These are phyloP conservation scores for Ceratorhiza oryzae-sativae DNA, from an alignment of 1,284 basidiomycete species.

Conservation along the genomic window DNA sequence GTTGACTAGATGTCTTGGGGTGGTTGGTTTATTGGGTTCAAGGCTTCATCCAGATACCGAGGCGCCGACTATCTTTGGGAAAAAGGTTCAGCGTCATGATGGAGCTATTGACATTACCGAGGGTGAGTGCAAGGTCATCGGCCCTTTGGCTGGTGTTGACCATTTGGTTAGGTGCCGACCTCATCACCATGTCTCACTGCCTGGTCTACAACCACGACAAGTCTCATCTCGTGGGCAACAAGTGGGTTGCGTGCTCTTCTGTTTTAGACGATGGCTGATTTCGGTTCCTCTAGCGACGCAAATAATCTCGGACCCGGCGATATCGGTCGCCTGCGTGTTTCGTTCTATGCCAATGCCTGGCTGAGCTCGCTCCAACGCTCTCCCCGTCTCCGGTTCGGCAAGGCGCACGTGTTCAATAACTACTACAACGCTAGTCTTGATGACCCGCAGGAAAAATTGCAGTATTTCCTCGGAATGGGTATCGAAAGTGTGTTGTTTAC, in stretches of 20 bases:
- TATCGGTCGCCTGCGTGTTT: constrained; percentile 35
- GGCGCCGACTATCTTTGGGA: constrained; percentile 36
- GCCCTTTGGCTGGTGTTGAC: background rate
- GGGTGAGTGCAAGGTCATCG: background rate
- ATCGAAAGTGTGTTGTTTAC: constrained; percentile 27
- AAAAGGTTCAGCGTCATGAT: constrained; percentile 37
- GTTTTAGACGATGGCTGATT: background rate
- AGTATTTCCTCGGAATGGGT: constrained; percentile 38
- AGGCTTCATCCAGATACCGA: constrained; percentile 32
- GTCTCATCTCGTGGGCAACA: constrained; percentile 36
- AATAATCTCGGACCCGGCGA: constrained; percentile 37
- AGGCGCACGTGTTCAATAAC: constrained; percentile 38
- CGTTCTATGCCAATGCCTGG: constrained; percentile 37
- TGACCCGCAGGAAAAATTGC: constrained; percentile 15
- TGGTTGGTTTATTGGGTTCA: background rate
- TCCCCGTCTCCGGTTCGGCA: constrained; percentile 36
- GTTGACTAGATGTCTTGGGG: background rate
- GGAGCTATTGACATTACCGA: constrained; percentile 38
- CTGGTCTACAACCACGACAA: constrained; percentile 32
- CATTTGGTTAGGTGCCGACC: constrained; percentile 11
- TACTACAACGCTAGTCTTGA: constrained; percentile 35
- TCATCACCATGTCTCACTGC: constrained; percentile 32
- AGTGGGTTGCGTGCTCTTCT: background rate
- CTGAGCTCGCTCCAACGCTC: constrained; percentile 34
- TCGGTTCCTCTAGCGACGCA: background rate